Base-by-base conservation (phyloP, 169 alveolate genomes). In the Plasmodium adleri region DNA sequence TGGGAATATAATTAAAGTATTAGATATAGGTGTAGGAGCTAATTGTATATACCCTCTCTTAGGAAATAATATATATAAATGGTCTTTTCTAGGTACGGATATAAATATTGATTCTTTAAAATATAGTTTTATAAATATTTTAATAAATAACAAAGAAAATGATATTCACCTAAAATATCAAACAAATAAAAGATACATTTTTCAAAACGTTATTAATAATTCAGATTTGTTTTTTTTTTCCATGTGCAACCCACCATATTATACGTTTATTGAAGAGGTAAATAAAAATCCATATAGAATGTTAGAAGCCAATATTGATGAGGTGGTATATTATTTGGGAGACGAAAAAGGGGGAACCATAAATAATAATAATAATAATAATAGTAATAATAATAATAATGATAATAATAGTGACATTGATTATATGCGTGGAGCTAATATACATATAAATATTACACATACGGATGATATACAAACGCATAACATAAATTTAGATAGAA, bases 11-110 rank as follows among this genome's bases (percentile, higher is more conserved):
- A 66, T 94, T 20, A 90, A 88, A 58, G 96, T 92, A 15, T 56
- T 94, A 74, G 96, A 94, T 67, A 80, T 94, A 13, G 96, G 96
- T 17, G 93, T 94, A 0, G 96, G 96, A 2, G 95, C 96, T 32
- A 92, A 89, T 73, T 92, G 95, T 56, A 94, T 94, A 45, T 94
- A 94, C 28, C 96, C 96, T 8, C 93, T 94, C 22, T 47, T 94
- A 28, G 96, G 96, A 0, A 59, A 66, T 67, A 28, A 71, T 58
- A 94, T 90, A 32, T 91, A 94, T 64, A 80, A 90, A 9, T 94
- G 96, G 96, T 75, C 91, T 43, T 94, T 92, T 66, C 67, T 91
- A 59, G 96, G 94, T 12, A 80, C 72, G 43, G 88, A 74, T 43
- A 32, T 87, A 66, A 87, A 74, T 50, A 5, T 87, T 43, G 87